These are phyloP conservation scores for Batrachochytrium dendrobatidis DNA, from an alignment of 371 early-diverging fungal genomes.

Conservation along the genomic window DNA sequence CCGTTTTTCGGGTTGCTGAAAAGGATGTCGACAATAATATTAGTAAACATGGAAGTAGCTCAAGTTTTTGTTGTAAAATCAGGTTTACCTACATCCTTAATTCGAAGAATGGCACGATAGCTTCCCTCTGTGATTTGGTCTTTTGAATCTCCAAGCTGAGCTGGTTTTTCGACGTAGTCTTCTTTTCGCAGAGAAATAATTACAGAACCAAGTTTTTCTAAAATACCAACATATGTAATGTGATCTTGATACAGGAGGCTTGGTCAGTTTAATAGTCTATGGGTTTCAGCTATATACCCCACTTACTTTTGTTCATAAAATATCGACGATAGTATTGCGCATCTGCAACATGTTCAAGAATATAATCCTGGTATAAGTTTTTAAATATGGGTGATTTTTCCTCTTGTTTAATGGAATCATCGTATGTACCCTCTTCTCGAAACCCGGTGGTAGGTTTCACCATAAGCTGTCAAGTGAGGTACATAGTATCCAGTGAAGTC, in stretches of 20 bases:
- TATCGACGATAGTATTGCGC: slow-evolving; percentile 22
- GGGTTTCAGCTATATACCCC: not conserved
- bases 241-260: slow-evolving; percentile 15
- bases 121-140: not conserved
- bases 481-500: not conserved
- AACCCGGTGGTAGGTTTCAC: slow-evolving; percentile 19
- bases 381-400: not conserved
- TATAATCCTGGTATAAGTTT: slow-evolving; percentile 10
- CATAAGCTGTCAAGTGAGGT: slow-evolving; percentile 7
- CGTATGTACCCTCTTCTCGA: slow-evolving; percentile 16
- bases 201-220: slow-evolving; percentile 20
- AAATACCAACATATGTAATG: slow-evolving; percentile 17
- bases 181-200: slow-evolving; percentile 17
- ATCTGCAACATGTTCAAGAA: slow-evolving; percentile 29
- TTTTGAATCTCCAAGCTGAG: not conserved
- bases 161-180: not conserved
- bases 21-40: not conserved
- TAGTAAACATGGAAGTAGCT: not conserved
- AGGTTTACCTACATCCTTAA: slow-evolving; percentile 15
- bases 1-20: slow-evolving; percentile 12
- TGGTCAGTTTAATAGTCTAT: not conserved
- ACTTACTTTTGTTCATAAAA: slow-evolving; percentile 19
- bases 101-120: slow-evolving; percentile 23
- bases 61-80: not conserved
- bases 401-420: slow-evolving; percentile 4